A percentile compares a stretch with the other conserved stretches of the same genome.
Conservation (phyloP, 116 monocot genomes). For the Papilionanthe hybrid region DNA sequence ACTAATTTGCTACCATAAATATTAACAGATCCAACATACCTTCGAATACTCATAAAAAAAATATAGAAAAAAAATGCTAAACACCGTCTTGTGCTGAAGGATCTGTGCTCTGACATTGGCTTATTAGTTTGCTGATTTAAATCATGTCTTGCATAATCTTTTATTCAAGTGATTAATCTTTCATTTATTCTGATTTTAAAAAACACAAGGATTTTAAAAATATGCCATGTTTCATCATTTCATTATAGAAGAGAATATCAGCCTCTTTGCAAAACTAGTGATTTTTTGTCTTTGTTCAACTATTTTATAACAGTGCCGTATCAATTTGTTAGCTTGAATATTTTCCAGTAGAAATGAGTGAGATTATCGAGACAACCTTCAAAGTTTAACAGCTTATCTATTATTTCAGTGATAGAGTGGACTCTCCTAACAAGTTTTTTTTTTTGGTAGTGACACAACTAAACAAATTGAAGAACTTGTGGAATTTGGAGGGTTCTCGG, state of each 20-base stretch:
- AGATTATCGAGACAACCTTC: neutral
- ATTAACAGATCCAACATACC: too few relatives aligned
- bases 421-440: slow-evolving; percentile 1
- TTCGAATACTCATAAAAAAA: too few relatives aligned
- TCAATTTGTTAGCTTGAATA: too few relatives aligned
- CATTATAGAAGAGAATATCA: neutral
- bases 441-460: slow-evolving; percentile 45
- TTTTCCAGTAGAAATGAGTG: neutral
- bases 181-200: neutral
- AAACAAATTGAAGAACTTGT: slow-evolving; percentile 68
- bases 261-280: neutral
- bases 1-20: too few relatives aligned
- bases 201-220: neutral
- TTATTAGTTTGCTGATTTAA: neutral
- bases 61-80: too few relatives aligned
- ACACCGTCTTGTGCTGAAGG: too few relatives aligned
- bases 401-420: neutral
- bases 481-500: slow-evolving; percentile 80
- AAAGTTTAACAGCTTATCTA: neutral
- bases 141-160: neutral
- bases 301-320: too few relatives aligned
- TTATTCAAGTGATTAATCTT: neutral
- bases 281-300: neutral
- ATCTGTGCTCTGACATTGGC: neutral
- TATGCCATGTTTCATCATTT: neutral